These are phyloP conservation scores for Metschnikowia shivogae DNA, from an alignment of 805 yeast genomes.

Conservation along the genomic window DNA sequence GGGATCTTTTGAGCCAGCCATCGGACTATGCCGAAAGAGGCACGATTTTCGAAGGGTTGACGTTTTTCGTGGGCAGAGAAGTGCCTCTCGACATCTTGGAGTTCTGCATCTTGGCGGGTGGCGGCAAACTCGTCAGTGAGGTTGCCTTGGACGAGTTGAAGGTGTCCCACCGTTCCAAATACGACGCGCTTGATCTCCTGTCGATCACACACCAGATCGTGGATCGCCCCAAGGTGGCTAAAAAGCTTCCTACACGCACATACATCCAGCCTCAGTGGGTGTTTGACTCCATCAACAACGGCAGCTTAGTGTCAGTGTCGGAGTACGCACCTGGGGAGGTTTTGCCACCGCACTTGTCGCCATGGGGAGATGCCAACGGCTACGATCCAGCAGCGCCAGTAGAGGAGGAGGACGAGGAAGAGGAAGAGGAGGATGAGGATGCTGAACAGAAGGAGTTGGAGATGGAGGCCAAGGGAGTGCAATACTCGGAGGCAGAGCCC, in stretches of 20 bases:
- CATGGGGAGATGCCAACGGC: constrained; percentile 96
- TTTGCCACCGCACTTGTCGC: constrained; percentile 94
- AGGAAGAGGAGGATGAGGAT: constrained; percentile 39
- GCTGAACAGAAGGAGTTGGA: constrained; percentile 84
- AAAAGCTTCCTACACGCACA: constrained; percentile 85
- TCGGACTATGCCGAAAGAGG: constrained; percentile 50
- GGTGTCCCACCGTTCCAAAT: constrained; percentile 43
- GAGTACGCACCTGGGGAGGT: constrained; percentile 91
- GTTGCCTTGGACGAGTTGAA: constrained; percentile 75
- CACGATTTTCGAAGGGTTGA: constrained; percentile 64
- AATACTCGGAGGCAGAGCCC: constrained; percentile 51
- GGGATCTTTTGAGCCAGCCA: constrained; percentile 73
- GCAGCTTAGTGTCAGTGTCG: constrained; percentile 68
- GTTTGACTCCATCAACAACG: constrained; percentile 84
- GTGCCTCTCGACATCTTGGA: constrained; percentile 90
- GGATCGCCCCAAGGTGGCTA: constrained; percentile 80
- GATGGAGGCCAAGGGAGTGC: constrained; percentile 71
- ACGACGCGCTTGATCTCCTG: constrained; percentile 52
- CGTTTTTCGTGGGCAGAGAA: constrained; percentile 90
- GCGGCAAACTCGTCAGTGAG: constrained; percentile 84
- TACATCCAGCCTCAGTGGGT: constrained; percentile 98
- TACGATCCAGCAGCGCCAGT: constrained; percentile 73
- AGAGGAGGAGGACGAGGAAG: constrained; percentile 39
- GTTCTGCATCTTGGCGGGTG: constrained; percentile 78
- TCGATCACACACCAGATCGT: constrained; percentile 88